A percentile compares a stretch with the other conserved stretches of the same genome.
These are phyloP conservation scores for Aspergillus indologenus DNA, from an alignment of 495 filamentous ascomycete species.

Conservation along the genomic window DNA sequence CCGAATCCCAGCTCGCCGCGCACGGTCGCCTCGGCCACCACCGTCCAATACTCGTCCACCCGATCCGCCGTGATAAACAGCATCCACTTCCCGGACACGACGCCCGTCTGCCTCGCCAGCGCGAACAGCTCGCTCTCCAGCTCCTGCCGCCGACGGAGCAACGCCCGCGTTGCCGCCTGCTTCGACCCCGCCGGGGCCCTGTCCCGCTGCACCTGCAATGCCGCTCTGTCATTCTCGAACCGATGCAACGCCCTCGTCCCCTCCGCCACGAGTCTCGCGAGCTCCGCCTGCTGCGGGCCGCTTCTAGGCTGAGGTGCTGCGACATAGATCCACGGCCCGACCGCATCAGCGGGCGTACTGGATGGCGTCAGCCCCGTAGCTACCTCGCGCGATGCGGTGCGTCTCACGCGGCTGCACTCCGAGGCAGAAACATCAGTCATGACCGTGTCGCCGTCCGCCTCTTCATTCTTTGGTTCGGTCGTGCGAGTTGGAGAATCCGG, in stretches of 20 bases:
- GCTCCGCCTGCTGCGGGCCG: constrained; percentile 26
- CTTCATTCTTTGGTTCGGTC: neutral
- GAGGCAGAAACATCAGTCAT: neutral
- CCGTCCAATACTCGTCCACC: constrained; percentile 63
- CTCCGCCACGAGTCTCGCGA: constrained; percentile 41
- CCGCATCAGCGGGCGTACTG: neutral
- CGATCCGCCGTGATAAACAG: constrained; percentile 57
- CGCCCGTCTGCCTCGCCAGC: constrained; percentile 52
- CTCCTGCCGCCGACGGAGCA: constrained; percentile 47
- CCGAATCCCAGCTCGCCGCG: constrained; percentile 61
- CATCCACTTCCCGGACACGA: constrained; percentile 82
- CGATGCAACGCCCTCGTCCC: constrained; percentile 42
- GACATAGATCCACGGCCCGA: constrained; percentile 65
- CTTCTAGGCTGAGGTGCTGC: constrained; percentile 47
- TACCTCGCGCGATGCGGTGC: neutral
- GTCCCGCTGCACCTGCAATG: constrained; percentile 39
- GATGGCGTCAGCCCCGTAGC: neutral
- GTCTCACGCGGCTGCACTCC: too few species aligned
- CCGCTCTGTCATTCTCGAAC: constrained; percentile 35
- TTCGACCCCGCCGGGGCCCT: constrained; percentile 33
- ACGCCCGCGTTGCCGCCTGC: constrained; percentile 43
- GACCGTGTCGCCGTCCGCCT: neutral
- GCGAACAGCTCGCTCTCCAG: constrained; percentile 53
- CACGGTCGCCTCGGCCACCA: constrained; percentile 59
- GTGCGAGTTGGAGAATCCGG: neutral